These are phyloP conservation scores for Annona squamosa DNA, from an alignment of 164 flowering plant genomes.

Conservation along the genomic window DNA sequence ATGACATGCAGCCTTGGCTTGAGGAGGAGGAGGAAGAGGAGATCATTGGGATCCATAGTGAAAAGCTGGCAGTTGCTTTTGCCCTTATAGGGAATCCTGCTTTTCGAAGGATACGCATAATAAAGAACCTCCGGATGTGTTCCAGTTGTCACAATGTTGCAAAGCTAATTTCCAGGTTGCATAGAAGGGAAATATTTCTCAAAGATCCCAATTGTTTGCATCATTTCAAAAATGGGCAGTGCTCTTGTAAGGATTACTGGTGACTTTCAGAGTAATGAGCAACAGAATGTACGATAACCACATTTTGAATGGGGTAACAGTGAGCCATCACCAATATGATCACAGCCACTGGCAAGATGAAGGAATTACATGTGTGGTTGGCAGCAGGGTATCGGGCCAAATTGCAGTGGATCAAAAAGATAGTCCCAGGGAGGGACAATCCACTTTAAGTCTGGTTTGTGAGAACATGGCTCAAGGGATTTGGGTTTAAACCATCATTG, in stretches of 20 bases:
- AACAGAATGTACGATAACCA: neutral
- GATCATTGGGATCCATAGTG: constrained; percentile 23
- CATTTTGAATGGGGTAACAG: neutral
- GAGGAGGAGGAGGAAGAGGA: constrained; percentile 28
- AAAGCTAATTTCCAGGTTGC: constrained; percentile 16
- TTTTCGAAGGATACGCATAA: constrained; percentile 14
- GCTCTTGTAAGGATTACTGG: constrained; percentile 29
- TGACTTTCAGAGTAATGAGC: constrained; percentile 2
- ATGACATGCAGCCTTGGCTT: constrained; percentile 9
- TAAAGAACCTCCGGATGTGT: constrained; percentile 23
- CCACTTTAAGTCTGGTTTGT: neutral
- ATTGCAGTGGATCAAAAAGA: neutral
- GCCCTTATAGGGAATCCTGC: constrained; percentile 14
- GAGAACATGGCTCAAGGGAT: neutral
- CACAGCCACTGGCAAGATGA: neutral
- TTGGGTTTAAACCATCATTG: neutral
- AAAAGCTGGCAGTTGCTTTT: constrained; percentile 27
- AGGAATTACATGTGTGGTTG: neutral
- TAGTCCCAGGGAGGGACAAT: neutral
- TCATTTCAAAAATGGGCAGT: constrained; percentile 23
- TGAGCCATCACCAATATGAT: neutral
- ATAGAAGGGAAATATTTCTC: constrained; percentile 19
- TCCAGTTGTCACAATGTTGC: constrained; percentile 16
- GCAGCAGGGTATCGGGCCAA: neutral
- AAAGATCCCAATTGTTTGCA: constrained; percentile 22